Base-by-base conservation (phyloP, 2,329 filamentous ascomycete species). In the Ceratocystis papillata region DNA sequence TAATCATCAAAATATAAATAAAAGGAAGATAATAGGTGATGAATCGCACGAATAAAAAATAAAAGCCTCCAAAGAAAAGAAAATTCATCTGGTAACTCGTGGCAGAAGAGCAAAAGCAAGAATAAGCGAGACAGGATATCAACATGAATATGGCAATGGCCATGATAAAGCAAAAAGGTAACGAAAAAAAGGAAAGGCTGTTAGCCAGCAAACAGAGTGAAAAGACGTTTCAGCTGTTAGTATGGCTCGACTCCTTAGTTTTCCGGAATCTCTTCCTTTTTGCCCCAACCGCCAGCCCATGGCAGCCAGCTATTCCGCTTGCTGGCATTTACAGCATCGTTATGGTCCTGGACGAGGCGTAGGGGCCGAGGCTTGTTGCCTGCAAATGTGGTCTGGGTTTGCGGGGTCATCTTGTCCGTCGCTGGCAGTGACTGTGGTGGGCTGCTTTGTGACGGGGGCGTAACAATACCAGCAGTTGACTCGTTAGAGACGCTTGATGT, bases 281-380 rank as follows among this genome's bases (percentile, higher is more conserved):
- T 80, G 30, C 72, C 73, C 73, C 78, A 79, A 72, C 74, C 76
- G 33, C 72, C 74, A 30, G 79, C 78, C 83, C 84, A 86, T 12
- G 83, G 83, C 67, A 86, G 81, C 85, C 85, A 87, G 74, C 83
- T 87, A 22, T 79, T 78, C 61, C 85, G 78, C 77, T 87, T 87
- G 71, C 81, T 81, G 65, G 76, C 73, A 41, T 72, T 74, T 68
- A 78, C 76, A 1, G 73, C 73, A 63, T 83, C 82, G 25, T 76
- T 74, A 70, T 87, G 87, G 77, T 96, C 90, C 76, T 94, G 89
- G 60, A 97, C 91, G 37, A 99, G 80, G 17, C 93, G 83, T 70
- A 99, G 78, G 5, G 93, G 93, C 45, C 92, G 83, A 67, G 95
- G 86, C 76, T 94, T 94, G 57, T 84, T 84, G 3, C 82, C 83